Evolutionary conservation across 2,329 filamentous ascomycete species (phyloP), one percentile per base, ranked within the genome.

Genomic region (Exophiala mesophila): DNA sequence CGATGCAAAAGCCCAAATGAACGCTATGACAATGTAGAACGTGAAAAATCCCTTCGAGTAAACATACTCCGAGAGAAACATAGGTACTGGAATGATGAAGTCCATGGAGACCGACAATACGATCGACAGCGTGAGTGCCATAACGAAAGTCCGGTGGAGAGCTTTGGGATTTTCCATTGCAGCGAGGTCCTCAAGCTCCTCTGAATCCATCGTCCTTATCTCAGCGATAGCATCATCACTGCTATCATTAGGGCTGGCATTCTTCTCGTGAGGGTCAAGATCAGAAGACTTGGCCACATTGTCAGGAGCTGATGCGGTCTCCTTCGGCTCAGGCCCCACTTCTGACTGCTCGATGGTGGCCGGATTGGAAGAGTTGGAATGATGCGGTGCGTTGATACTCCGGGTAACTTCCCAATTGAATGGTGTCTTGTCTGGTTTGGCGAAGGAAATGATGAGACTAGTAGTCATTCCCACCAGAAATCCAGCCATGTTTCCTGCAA

Each of bases 41-140:
- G 83, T 85, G 65, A 90, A 92, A 70, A 92, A 92, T 15, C 72
- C 71, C 68, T 85, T 83, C 61, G 74, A 80, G 66, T 92, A 92
- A 41, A 94, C 75, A 60, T 94, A 95, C 1, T 77, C 76, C 0
- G 74, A 74, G 8, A 86, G 88, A 59, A 92, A 95, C 79, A 95
- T 82, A 1, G 88, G 88, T 74, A 94, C 89, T 0, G 88, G 88
- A 87, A 88, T 94, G 13, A 95, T 74, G 63, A 95, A 72, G 1
- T 94, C 69, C 45, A 94, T 71, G 0, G 78, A 73, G 0, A 94
- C 47, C 0, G 85, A 84, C 66, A 87, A 69, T 50, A 74, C 61
- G 12, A 80, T 67, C 1, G 81, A 85, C 45, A 78, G 61, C 28
- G 65, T 67, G 42, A 74, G 70, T 1, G 77, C 75, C 54, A 77